These are phyloP conservation scores for Neurospora sp. DNA, from an alignment of 495 filamentous ascomycete genomes.

Conservation along the genomic window DNA sequence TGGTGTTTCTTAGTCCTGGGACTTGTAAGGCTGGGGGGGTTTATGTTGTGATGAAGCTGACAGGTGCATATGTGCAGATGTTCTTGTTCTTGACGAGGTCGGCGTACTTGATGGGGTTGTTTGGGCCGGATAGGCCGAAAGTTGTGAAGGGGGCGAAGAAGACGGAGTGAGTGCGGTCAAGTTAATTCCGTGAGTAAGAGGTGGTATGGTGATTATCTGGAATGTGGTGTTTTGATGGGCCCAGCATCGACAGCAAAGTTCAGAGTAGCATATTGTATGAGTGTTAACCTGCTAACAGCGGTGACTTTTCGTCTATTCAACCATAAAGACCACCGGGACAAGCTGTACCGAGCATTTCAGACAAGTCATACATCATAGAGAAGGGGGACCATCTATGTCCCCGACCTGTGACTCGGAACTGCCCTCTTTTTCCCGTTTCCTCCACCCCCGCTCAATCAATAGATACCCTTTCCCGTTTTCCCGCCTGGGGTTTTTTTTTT, in stretches of 20 bases:
- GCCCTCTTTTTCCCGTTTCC: background rate
- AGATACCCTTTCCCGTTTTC: too few relatives aligned
- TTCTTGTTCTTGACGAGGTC: conserved; percentile 48
- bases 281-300: background rate
- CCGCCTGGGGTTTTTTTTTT: too few relatives aligned
- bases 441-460: too few relatives aligned
- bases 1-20: background rate
- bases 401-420: background rate
- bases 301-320: background rate
- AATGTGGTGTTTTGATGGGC: background rate
- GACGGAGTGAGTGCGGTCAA: background rate
- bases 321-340: background rate
- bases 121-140: conserved; percentile 34
- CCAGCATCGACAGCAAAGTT: background rate
- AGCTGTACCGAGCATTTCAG: background rate
- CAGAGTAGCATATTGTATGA: background rate
- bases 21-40: too few relatives aligned
- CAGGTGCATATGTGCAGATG: conserved; percentile 7
- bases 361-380: background rate
- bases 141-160: conserved; percentile 2
- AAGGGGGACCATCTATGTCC: background rate
- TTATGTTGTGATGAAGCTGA: background rate
- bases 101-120: conserved; percentile 46
- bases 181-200: background rate
- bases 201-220: background rate